These are phyloP conservation scores for Macrocybe gigantea DNA, from an alignment of 768 basidiomycete species.

Conservation along the genomic window DNA sequence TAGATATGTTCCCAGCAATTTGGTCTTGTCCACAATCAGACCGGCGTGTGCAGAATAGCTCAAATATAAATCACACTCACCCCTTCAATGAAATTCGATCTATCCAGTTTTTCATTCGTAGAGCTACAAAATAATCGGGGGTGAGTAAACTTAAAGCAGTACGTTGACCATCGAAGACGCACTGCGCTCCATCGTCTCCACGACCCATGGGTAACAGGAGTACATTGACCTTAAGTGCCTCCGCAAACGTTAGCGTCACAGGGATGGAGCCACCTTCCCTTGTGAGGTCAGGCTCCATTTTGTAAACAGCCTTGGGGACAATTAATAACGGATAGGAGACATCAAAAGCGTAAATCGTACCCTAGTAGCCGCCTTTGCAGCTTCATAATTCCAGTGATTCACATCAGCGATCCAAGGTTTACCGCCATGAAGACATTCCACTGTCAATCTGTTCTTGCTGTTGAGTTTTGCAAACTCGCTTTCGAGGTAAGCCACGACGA, in stretches of 20 bases:
- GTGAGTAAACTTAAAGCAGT: neutral
- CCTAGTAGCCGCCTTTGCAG: conserved; percentile 83
- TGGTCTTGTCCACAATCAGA: conserved; percentile 36
- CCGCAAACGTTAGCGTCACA: conserved; percentile 90
- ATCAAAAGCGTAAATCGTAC: conserved; percentile 23
- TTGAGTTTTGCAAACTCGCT: conserved; percentile 81
- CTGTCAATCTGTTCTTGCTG: conserved; percentile 72
- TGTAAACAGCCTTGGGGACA: conserved; percentile 47
- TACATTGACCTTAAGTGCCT: conserved; percentile 81
- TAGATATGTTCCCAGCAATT: conserved; percentile 75
- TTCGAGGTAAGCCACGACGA: conserved; percentile 66
- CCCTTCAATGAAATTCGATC: conserved; percentile 82
- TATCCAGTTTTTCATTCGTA: conserved; percentile 93
- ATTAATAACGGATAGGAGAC: neutral
- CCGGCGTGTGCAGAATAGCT: neutral
- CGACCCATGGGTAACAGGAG: conserved; percentile 89
- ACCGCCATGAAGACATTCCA: conserved; percentile 76
- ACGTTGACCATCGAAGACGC: conserved; percentile 21
- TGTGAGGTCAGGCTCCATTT: conserved; percentile 72
- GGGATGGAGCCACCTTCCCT: conserved; percentile 95
- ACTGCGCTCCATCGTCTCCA: conserved; percentile 94
- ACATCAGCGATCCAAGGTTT: conserved; percentile 86
- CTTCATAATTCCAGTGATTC: conserved; percentile 91
- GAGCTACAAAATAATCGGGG: conserved; percentile 40
- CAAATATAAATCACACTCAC: conserved; percentile 33